phyloP scores from a whole-genome alignment of 2,329 filamentous ascomycete genomes.

The Thelonectria blattea region DNA sequence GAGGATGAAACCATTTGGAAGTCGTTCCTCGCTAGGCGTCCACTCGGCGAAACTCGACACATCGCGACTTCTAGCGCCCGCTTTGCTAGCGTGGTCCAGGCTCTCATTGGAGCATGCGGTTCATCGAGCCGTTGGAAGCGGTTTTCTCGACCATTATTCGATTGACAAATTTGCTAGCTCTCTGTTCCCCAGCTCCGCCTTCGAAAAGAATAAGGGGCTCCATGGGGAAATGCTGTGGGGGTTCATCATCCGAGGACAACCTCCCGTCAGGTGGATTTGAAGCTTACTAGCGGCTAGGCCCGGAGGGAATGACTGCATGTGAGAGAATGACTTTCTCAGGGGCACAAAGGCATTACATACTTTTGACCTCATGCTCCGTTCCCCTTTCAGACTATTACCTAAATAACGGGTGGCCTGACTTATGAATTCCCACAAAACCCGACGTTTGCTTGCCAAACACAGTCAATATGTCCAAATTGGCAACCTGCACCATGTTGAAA shows the following conservation, averaged over 20 bases:
- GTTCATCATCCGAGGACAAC: neutral
- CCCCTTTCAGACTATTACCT: conserved; percentile 21
- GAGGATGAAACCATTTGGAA: conserved; percentile 4
- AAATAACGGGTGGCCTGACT: conserved; percentile 23
- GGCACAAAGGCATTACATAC: neutral
- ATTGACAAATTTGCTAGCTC: no score
- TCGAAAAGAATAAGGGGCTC: conserved; percentile 13
- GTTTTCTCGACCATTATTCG: neutral
- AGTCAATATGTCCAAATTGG: neutral
- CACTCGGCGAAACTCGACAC: conserved; percentile 15
- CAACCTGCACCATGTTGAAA: neutral
- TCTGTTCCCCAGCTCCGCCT: neutral
- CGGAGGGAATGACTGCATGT: neutral
- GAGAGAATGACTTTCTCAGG: neutral
- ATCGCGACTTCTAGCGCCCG: conserved; percentile 7
- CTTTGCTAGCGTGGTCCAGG: neutral
- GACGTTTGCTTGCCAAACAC: conserved; percentile 2
- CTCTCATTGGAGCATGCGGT: neutral
- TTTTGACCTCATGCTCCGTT: conserved; percentile 16
- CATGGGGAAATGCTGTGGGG: conserved; percentile 15
- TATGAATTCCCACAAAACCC: conserved; percentile 10
- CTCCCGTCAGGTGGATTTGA: neutral
- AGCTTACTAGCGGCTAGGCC: conserved; percentile 1
- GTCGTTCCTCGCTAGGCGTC: conserved; percentile 9
- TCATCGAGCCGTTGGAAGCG: neutral